phyloP scores from a whole-genome alignment of 371 early-diverging fungal genomes.

The Apophysomyces trapeziformis region DNA sequence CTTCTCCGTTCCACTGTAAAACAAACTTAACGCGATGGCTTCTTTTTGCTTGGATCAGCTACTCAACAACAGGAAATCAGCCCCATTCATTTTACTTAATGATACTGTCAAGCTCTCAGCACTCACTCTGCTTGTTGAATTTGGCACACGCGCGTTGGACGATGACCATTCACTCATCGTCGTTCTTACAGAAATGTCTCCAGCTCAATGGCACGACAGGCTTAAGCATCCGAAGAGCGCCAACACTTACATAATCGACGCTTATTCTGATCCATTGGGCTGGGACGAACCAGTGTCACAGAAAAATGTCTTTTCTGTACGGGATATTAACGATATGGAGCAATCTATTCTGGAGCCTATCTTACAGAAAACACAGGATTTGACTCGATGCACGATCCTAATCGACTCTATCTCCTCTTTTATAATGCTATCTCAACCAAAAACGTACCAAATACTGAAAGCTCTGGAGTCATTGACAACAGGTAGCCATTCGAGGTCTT shows the following conservation, averaged over 20 bases:
- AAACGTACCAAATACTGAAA: slow-evolving; percentile 43
- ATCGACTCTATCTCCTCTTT: slow-evolving; percentile 44
- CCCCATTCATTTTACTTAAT: slow-evolving; percentile 37
- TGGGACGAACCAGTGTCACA: slow-evolving; percentile 28
- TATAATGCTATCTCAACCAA: slow-evolving; percentile 32
- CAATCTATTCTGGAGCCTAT: slow-evolving; percentile 27
- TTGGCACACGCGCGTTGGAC: slow-evolving; percentile 29
- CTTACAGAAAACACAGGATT: slow-evolving; percentile 20
- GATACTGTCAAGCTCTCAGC: slow-evolving; percentile 34
- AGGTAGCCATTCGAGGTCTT: slow-evolving; percentile 20
- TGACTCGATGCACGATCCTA: slow-evolving; percentile 26
- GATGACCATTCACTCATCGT: slow-evolving; percentile 33
- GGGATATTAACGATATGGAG: slow-evolving; percentile 27
- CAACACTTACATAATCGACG: slow-evolving; percentile 34
- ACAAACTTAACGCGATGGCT: slow-evolving; percentile 16
- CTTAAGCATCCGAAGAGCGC: slow-evolving; percentile 11
- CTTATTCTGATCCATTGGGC: slow-evolving; percentile 41
- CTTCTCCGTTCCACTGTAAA: not conserved
- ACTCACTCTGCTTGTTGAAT: slow-evolving; percentile 31
- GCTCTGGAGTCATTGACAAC: slow-evolving; percentile 43
- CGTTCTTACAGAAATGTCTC: slow-evolving; percentile 44
- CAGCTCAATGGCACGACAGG: slow-evolving; percentile 28
- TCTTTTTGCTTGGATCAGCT: slow-evolving; percentile 42
- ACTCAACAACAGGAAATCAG: slow-evolving; percentile 37
- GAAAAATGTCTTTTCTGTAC: not conserved